Conservation (phyloP, 2,329 filamentous ascomycete genomes). For the Penicillium griseofulvum region DNA sequence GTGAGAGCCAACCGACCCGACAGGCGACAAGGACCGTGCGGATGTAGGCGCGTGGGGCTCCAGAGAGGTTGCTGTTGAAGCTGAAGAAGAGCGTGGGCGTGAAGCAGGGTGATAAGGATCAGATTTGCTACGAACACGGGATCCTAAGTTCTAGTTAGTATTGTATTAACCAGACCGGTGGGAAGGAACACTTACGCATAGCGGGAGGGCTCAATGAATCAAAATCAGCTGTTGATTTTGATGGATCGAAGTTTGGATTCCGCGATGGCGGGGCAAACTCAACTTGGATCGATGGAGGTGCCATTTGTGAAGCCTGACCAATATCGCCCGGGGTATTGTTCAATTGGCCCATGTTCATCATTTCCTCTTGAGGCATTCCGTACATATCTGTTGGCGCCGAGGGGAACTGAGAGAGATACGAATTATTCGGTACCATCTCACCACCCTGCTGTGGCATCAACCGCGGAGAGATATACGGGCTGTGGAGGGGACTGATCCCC, state of each 20-base stretch:
- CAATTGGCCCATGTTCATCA: conserved; percentile 46
- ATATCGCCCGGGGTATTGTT: conserved; percentile 57
- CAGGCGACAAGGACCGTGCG: conserved; percentile 47
- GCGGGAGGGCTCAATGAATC: conserved; percentile 80
- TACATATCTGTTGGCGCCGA: conserved; percentile 53
- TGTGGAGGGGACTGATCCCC: conserved; percentile 63
- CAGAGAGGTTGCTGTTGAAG: conserved; percentile 27
- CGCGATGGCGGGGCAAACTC: conserved; percentile 78
- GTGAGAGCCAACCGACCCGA: conserved; percentile 31
- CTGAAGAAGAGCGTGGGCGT: conserved; percentile 37
- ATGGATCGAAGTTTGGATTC: conserved; percentile 64
- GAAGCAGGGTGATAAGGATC: conserved; percentile 54
- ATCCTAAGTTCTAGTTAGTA: conserved; percentile 40
- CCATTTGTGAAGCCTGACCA: conserved; percentile 71
- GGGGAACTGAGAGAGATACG: conserved; percentile 50
- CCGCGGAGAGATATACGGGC: conserved; percentile 67
- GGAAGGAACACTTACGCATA: conserved; percentile 45
- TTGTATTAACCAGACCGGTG: background rate
- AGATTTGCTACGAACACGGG: conserved; percentile 60
- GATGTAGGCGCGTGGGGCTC: conserved; percentile 33
- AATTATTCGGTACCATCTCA: conserved; percentile 51
- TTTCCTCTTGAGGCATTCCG: conserved; percentile 47
- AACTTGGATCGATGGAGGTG: conserved; percentile 91
- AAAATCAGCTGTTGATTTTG: conserved; percentile 63
- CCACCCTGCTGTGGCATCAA: conserved; percentile 69